phyloP scores from a whole-genome alignment of 1,284 basidiomycete species.

The Ustilago sp. region DNA sequence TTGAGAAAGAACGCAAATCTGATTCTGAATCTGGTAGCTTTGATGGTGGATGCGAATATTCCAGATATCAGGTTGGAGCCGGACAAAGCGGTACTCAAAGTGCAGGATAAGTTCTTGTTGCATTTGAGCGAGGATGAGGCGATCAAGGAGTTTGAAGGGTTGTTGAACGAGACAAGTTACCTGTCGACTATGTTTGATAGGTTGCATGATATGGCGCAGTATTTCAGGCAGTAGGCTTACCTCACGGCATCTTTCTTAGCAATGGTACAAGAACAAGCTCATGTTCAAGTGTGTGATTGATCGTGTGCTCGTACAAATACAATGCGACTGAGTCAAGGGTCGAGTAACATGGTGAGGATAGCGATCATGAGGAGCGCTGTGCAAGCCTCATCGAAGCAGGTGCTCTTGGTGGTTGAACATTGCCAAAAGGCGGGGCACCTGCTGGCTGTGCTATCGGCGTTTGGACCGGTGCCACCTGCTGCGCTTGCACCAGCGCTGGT shows the following conservation, averaged over 20 bases:
- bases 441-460: neutral
- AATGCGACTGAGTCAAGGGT: neutral
- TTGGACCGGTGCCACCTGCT: neutral
- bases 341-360: neutral
- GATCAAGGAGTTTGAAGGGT: constrained; percentile 92
- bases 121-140: constrained; percentile 80
- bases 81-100: constrained; percentile 76
- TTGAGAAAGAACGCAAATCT: constrained; percentile 94
- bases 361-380: constrained; percentile 3
- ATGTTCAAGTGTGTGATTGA: neutral
- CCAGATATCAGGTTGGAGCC: constrained; percentile 90
- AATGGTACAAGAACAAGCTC: neutral
- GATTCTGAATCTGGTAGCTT: constrained; percentile 92
- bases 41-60: constrained; percentile 98
- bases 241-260: neutral
- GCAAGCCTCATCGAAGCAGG: constrained; percentile 26
- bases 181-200: constrained; percentile 83
- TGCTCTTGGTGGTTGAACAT: constrained; percentile 1
- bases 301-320: constrained; percentile 29
- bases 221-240: constrained; percentile 54
- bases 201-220: constrained; percentile 68
- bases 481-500: constrained; percentile 5
- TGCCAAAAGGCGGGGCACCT: neutral
- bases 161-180: constrained; percentile 94
- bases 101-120: constrained; percentile 95